These are phyloP conservation scores for Rosa lucieae DNA, from an alignment of 306 rosid species.

Conservation along the genomic window DNA sequence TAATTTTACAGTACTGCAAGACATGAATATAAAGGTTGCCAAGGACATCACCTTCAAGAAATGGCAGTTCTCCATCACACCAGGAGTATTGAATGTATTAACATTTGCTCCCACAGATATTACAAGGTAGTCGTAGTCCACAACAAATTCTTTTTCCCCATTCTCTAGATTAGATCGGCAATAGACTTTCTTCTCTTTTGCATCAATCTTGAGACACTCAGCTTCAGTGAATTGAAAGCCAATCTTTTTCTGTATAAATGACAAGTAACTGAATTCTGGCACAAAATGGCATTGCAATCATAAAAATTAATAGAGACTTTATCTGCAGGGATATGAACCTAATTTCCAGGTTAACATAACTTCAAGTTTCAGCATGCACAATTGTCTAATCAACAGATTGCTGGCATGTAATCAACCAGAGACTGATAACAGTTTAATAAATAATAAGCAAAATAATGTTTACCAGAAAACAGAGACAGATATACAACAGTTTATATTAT, in stretches of 20 bases:
- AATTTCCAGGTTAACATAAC: background rate
- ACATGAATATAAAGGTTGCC: conserved; percentile 3
- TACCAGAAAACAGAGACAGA: background rate
- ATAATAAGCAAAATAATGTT: background rate
- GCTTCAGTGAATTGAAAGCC: conserved; percentile 71
- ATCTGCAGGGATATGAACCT: background rate
- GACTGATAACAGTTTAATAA: background rate
- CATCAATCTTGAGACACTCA: conserved; percentile 84
- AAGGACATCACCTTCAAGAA: conserved; percentile 71
- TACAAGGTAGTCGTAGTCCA: conserved; percentile 83
- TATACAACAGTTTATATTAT: no score
- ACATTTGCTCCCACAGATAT: conserved; percentile 83
- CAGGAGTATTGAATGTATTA: conserved; percentile 96
- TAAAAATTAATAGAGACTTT: background rate
- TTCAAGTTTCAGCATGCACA: background rate
- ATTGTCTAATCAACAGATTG: background rate
- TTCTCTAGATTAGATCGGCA: conserved; percentile 60
- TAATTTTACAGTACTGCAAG: background rate
- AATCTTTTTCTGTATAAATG: conserved; percentile 57
- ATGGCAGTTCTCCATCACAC: conserved; percentile 89
- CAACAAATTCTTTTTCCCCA: conserved; percentile 63
- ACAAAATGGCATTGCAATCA: background rate
- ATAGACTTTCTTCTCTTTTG: conserved; percentile 72
- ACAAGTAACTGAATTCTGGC: background rate
- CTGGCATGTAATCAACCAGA: background rate